These are phyloP conservation scores for Delitschia confertaspora DNA, from an alignment of 495 filamentous ascomycete genomes.

Conservation along the genomic window DNA sequence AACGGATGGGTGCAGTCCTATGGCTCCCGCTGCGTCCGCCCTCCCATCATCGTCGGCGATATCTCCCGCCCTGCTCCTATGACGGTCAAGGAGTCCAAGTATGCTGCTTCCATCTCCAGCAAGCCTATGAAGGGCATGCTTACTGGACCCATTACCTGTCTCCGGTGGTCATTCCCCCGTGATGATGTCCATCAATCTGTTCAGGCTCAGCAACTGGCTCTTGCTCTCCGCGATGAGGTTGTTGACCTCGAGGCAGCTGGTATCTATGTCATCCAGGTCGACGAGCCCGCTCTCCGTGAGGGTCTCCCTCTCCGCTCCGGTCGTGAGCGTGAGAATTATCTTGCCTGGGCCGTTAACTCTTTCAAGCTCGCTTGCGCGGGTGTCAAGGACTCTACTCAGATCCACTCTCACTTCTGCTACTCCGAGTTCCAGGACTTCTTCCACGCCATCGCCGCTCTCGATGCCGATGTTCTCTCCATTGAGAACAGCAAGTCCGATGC, in stretches of 20 bases:
- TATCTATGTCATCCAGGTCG: conserved; percentile 95
- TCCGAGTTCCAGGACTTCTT: conserved; percentile 99
- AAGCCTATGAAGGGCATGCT: conserved; percentile 99
- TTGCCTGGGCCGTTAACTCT: conserved; percentile 90
- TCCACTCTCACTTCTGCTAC: conserved; percentile 99
- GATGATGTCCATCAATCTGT: conserved; percentile 97
- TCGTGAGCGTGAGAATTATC: conserved; percentile 85
- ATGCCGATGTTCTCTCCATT: conserved; percentile 95
- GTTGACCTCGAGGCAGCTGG: conserved; percentile 93
- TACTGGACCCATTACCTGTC: conserved; percentile 95
- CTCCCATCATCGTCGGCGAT: conserved; percentile 96
- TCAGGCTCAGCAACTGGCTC: conserved; percentile 95
- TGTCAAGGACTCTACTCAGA: conserved; percentile 88
- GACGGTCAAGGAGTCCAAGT: conserved; percentile 99
- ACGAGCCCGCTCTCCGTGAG: conserved; percentile 98
- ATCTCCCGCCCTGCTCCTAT: conserved; percentile 92
- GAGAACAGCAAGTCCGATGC: conserved; percentile 99
- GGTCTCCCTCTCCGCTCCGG: conserved; percentile 93
- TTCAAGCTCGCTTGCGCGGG: conserved; percentile 91
- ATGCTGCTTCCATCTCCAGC: conserved; percentile 87
- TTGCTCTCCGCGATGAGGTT: conserved; percentile 97
- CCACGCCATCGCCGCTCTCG: conserved; percentile 95
- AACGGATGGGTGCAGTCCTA: conserved; percentile 98
- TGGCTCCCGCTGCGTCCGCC: conserved; percentile 94
- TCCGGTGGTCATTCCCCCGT: conserved; percentile 99